Evolutionary conservation across 1,284 basidiomycete genomes (phyloP), one percentile per base, ranked within the genome.

Genomic region (Filobasidium uniguttulatum): DNA sequence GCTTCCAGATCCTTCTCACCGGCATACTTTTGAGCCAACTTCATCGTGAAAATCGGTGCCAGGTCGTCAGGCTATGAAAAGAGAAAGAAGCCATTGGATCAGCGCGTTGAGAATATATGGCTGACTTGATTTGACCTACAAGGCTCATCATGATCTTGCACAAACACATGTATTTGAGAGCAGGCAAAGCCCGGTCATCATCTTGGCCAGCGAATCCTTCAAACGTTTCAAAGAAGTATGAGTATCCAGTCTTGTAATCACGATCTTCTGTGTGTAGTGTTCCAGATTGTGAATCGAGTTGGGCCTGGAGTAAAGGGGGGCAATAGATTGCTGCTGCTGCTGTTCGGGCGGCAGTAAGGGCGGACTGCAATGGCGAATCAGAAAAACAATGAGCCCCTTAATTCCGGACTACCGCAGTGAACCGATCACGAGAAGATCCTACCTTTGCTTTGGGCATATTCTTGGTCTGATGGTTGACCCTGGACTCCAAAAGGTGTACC

Each of bases 111-210:
- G n/a, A n/a, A n/a, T n/a, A n/a, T n/a, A n/a, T n/a, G n/a, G n/a
- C 10, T 23, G 14, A 14, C 41, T 26, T 9, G 5, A 14, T 15
- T 23, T 10, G 17, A 71, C 82, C 56, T 55, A 90, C 88, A 60
- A 91, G 67, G 62, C 90, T 90, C 60, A 97, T 75, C 93, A 98
- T 98, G 64, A 97, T 83, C 69, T 97, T 97, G 71, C 93, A 97
- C 43, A 97, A 71, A 12, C 97, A 75, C 90, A 97, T 94, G 70
- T 97, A 97, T 70, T 97, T 97, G 57, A 98, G 74, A 9, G 89
- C 88, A 3, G 78, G 77, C n/a, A 93, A 73, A 0, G 90, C 59
- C 58, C 71, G 55, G 5, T 67, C 57, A 53, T 76, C 72, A 44
- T 76, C 75, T 26, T 73, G 67, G 31, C 70, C 64, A 2, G 84